Conservation (phyloP, 2,329 filamentous ascomycete genomes). For the Apiospora saccharicola region DNA sequence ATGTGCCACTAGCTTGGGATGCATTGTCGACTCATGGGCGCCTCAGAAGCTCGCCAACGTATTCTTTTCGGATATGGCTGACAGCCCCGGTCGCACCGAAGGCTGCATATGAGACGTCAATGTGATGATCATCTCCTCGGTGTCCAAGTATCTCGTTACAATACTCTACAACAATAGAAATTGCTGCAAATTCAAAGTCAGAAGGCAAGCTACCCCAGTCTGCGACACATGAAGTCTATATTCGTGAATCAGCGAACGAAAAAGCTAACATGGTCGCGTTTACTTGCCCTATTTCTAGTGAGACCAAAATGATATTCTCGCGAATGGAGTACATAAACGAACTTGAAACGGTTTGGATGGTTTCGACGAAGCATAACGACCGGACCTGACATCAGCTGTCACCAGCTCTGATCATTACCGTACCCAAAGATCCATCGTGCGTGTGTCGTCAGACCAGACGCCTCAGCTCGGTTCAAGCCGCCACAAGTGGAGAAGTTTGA, state of each 20-base stretch:
- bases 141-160: neutral
- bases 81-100: neutral
- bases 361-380: neutral
- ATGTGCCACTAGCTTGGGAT: neutral
- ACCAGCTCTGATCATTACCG: neutral
- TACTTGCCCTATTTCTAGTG: neutral
- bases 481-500: neutral
- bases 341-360: neutral
- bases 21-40: neutral
- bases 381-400: neutral
- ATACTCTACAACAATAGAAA: neutral
- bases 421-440: neutral
- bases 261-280: neutral
- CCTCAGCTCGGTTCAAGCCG: neutral
- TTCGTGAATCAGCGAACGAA: accelerated
- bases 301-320: neutral
- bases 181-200: neutral
- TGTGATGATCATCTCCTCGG: neutral
- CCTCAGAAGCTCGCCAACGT: neutral
- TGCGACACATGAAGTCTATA: neutral
- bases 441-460: neutral
- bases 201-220: neutral
- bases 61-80: neutral
- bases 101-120: neutral
- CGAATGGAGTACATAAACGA: neutral